Evolutionary conservation across 2,329 filamentous ascomycete species (phyloP).

Genomic region (Aspergillus brasiliensis): DNA sequence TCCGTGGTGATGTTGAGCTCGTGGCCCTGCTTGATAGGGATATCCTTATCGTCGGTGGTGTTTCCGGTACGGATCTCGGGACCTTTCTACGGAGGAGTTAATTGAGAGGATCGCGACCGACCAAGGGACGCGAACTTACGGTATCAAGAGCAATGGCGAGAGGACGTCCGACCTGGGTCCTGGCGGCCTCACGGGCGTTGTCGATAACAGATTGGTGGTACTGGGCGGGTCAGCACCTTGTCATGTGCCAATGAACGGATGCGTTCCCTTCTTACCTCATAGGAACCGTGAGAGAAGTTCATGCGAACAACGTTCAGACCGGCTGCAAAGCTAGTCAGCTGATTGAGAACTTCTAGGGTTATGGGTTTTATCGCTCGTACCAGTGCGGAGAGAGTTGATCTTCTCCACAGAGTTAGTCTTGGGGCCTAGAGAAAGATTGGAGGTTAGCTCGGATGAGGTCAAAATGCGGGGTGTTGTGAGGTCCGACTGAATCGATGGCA

Average conservation of each 20-base stretch:
- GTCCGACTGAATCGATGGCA: not conserved
- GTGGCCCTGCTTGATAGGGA: slow-evolving; percentile 78
- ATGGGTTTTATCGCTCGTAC: slow-evolving; percentile 36
- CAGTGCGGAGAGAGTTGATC: slow-evolving; percentile 87
- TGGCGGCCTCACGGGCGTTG: slow-evolving; percentile 86
- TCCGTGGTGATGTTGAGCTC: slow-evolving; percentile 97
- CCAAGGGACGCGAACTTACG: slow-evolving; percentile 55
- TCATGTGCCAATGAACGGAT: not conserved
- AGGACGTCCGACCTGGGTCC: slow-evolving; percentile 74
- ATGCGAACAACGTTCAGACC: slow-evolving; percentile 99
- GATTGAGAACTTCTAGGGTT: slow-evolving; percentile 4
- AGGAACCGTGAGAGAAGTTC: slow-evolving; percentile 96
- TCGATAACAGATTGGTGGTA: slow-evolving; percentile 99
- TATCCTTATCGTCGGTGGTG: slow-evolving; percentile 69
- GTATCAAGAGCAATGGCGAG: slow-evolving; percentile 91
- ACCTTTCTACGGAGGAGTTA: slow-evolving; percentile 59
- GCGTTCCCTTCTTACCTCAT: slow-evolving; percentile 59
- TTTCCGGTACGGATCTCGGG: slow-evolving; percentile 86
- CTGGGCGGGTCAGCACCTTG: slow-evolving; percentile 40
- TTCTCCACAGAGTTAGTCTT: slow-evolving; percentile 98
- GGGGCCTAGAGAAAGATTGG: slow-evolving; percentile 59
- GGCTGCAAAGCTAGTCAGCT: slow-evolving; percentile 47
- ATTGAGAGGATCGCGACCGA: not conserved
- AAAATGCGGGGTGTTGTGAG: not conserved
- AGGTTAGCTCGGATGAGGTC: slow-evolving; percentile 23